Percentiles rank a stretch among this genome's conserved stretches.
Conservation (phyloP, 306 rosid genomes). For the Begonia fuchsioides region DNA sequence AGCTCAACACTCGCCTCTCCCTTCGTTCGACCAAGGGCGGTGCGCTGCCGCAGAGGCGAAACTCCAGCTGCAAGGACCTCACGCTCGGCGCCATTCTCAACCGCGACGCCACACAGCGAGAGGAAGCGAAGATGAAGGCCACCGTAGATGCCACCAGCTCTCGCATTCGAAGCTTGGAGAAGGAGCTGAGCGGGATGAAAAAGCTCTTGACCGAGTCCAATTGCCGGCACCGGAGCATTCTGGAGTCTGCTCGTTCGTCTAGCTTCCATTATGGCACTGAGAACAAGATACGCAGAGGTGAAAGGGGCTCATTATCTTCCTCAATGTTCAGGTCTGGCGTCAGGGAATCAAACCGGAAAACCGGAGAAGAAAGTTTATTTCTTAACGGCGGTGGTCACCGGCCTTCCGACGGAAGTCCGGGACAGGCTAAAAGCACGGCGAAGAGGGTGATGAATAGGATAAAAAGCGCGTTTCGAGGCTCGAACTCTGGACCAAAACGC, state of each 20-base stretch:
- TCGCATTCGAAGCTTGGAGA: slow-evolving; percentile 48
- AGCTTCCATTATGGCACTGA: slow-evolving; percentile 43
- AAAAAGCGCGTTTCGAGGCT: slow-evolving; percentile 40
- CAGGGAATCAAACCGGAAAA: neutral
- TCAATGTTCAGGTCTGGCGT: slow-evolving; percentile 16
- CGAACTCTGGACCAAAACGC: slow-evolving; percentile 12
- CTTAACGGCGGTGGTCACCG: neutral
- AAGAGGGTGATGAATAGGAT: slow-evolving; percentile 34
- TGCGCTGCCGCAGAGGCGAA: neutral
- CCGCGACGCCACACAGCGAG: slow-evolving; percentile 33
- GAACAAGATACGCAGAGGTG: slow-evolving; percentile 27
- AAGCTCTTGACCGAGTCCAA: slow-evolving; percentile 2
- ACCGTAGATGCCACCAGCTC: slow-evolving; percentile 50
- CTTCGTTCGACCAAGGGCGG: slow-evolving; percentile 15
- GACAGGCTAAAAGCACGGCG: slow-evolving; percentile 18
- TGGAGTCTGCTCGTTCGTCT: slow-evolving; percentile 17
- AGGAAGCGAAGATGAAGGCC: slow-evolving; percentile 37
- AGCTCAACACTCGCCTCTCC: slow-evolving; percentile 61
- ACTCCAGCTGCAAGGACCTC: slow-evolving; percentile 1
- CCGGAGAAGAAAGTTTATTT: too few relatives aligned
- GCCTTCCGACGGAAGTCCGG: slow-evolving; percentile 9
- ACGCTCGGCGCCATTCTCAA: slow-evolving; percentile 42
- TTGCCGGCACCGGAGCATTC: slow-evolving; percentile 1
- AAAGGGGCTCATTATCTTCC: slow-evolving; percentile 39
- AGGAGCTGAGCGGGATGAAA: slow-evolving; percentile 47